phyloP scores from a whole-genome alignment of 352 stramenopile species.

The Phytopythium delawarense region DNA sequence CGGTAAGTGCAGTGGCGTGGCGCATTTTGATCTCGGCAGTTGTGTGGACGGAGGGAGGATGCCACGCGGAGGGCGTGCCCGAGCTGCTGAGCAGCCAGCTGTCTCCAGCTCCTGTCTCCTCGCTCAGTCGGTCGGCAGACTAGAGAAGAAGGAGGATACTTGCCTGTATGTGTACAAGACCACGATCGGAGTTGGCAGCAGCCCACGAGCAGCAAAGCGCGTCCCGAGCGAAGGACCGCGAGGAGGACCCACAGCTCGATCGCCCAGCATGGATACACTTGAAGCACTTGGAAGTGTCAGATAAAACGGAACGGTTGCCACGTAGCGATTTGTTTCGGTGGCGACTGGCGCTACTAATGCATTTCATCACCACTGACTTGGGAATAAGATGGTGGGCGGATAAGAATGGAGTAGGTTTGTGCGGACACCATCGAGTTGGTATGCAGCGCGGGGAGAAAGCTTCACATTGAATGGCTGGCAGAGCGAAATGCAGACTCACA shows the following conservation, averaged over 20 bases:
- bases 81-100: neutral
- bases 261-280: neutral
- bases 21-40: neutral
- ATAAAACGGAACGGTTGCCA: neutral
- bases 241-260: neutral
- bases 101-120: neutral
- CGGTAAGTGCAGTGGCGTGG: neutral
- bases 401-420: neutral
- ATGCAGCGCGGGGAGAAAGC: neutral
- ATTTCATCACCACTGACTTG: neutral
- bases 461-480: conserved; percentile 4
- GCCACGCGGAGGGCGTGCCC: neutral
- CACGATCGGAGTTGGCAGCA: neutral
- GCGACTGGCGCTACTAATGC: neutral
- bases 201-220: neutral
- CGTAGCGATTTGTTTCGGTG: neutral
- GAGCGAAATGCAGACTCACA: conserved; percentile 7
- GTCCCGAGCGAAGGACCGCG: conserved; percentile 1
- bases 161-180: neutral
- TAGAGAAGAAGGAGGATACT: neutral
- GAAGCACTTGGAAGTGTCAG: neutral
- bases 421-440: no score
- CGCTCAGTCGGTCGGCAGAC: neutral
- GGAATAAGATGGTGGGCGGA: neutral
- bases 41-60: neutral